Base-by-base conservation (phyloP, 768 basidiomycete genomes). In the Stropharia rugosoannulata region DNA sequence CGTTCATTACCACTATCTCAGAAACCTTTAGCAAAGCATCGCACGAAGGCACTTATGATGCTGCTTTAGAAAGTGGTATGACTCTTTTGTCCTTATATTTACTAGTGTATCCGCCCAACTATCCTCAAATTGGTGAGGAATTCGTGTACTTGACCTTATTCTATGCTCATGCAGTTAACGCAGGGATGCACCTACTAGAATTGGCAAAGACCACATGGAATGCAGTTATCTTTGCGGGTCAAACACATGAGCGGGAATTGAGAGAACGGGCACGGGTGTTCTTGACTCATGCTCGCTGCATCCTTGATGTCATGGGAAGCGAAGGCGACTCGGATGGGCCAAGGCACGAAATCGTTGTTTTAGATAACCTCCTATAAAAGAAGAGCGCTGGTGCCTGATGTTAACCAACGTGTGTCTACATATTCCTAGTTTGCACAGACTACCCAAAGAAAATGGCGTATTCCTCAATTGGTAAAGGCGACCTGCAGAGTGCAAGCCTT, bases 161-260 rank as follows among this genome's bases (percentile, higher is more conserved):
- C 18, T 44, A 43, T 36, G 15, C 16, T 40, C 53, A 16, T 53
- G 37, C 42, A 47, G 19, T 22, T 25, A 18, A 19, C 36, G 9
- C 53, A 93, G 90, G 90, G 12, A 75, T 90, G 73, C 91, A 93
- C 68, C 70, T 84, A 10, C 66, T 92, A 16, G 90, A 93, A 64
- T 70, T 90, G 64, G 80, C 89, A 1, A 92, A 92, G 73, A 86
- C 88, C 0, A 75, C 77, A 6, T 93, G 90, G 90, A 92, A 93
- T 65, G 79, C 74, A 12, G 67, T 75, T 19, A 64, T 85, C 15
- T 63, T 72, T 2, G 62, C 66, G 43, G 67, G 71, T 43, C 40
- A 57, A 12, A 46, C 54, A 5, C 54, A 59, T 15, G 57, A 68
- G 50, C 59, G 50, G 19, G 60, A 48, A 15, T 58, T 69, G 27